phyloP scores from a whole-genome alignment of 2,329 filamentous ascomycete species.

The Sporothrix humicola region DNA sequence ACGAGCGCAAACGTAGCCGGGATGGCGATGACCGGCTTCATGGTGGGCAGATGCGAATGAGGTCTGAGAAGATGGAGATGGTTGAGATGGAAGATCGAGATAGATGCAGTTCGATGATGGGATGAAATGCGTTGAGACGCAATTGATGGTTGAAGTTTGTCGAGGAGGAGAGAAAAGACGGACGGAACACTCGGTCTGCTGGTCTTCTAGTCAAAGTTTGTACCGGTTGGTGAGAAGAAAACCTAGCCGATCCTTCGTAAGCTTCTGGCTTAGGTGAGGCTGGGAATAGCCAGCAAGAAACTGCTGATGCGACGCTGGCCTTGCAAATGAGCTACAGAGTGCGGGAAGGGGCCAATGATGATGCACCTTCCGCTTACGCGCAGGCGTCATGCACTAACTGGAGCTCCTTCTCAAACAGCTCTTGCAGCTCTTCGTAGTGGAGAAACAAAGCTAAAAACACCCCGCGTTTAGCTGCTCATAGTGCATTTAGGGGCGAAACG shows the following conservation, averaged over 20 bases:
- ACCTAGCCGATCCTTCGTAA: not conserved
- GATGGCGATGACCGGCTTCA: constrained; percentile 64
- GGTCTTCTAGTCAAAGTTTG: not conserved
- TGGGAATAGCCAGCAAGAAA: not conserved
- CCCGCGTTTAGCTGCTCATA: constrained; percentile 6
- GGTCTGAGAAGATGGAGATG: not conserved
- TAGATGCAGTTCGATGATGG: not conserved
- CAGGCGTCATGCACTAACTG: not conserved
- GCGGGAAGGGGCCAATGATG: constrained; percentile 5
- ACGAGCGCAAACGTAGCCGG: constrained; percentile 66
- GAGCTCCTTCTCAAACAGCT: not conserved
- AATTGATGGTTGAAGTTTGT: not conserved
- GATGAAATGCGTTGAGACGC: not conserved
- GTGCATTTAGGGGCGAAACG: not conserved
- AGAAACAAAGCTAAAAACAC: constrained; percentile 11
- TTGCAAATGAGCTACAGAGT: not conserved
- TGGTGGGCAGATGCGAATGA: constrained; percentile 41
- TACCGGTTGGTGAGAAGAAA: not conserved
- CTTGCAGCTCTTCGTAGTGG: not conserved
- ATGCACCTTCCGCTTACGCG: not conserved
- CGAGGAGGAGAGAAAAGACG: not conserved
- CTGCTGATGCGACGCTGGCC: not conserved
- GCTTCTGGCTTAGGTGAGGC: constrained; percentile 10
- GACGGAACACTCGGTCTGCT: not conserved
- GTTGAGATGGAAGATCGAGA: not conserved